These are phyloP conservation scores for Phytophthora nicotianae DNA, from an alignment of 352 stramenopile genomes.

Conservation along the genomic window DNA sequence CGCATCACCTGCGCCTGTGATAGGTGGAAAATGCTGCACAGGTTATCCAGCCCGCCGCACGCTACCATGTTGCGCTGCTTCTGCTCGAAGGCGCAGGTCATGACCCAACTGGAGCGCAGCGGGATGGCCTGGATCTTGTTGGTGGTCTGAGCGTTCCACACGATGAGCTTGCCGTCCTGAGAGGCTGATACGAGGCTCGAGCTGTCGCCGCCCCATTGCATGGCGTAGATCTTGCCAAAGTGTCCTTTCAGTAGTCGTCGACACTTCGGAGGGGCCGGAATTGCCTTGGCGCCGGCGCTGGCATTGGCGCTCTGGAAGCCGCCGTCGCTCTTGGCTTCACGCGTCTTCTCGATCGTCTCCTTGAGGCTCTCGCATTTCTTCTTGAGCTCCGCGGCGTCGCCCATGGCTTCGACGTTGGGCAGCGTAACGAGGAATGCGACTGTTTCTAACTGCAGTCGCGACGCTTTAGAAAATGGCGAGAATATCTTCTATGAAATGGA, in stretches of 20 bases:
- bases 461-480: conserved; percentile 20
- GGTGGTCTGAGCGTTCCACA: conserved; percentile 98
- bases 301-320: conserved; percentile 74
- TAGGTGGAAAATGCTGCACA: conserved; percentile 99
- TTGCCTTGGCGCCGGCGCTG: conserved; percentile 68
- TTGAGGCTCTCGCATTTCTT: conserved; percentile 89
- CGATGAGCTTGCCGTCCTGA: conserved; percentile 99
- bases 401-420: conserved; percentile 43
- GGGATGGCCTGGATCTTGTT: conserved; percentile 98
- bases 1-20: conserved; percentile 90
- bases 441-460: conserved; percentile 18
- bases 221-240: conserved; percentile 99
- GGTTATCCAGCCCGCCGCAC: conserved; percentile 98
- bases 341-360: conserved; percentile 88
- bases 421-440: conserved; percentile 2
- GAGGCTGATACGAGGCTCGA: conserved; percentile 92
- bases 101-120: conserved; percentile 98
- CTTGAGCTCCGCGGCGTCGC: conserved; percentile 79
- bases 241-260: conserved; percentile 97
- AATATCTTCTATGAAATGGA: conserved; percentile 28
- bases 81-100: conserved; percentile 99
- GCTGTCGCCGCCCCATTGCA: conserved; percentile 97
- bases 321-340: conserved; percentile 76
- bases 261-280: conserved; percentile 90
- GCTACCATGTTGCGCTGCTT: conserved; percentile 97